phyloP scores from a whole-genome alignment of 169 alveolate genomes.

The Plasmodium gallinaceum region DNA sequence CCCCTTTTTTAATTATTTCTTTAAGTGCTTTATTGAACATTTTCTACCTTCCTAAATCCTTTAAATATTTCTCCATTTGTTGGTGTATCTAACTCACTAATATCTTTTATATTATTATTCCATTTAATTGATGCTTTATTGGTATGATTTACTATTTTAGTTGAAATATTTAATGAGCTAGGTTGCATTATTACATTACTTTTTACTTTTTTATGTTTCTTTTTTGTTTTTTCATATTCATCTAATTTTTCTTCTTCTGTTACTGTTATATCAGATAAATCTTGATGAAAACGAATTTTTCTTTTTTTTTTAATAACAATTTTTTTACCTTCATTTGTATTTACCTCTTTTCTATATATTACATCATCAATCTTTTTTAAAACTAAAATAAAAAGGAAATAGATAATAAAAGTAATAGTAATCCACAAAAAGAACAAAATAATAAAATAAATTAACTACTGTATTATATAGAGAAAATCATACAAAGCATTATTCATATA shows the following conservation, averaged over 20 bases:
- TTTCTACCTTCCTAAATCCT: slow-evolving; percentile 66
- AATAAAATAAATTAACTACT: neutral
- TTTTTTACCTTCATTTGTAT: slow-evolving; percentile 69
- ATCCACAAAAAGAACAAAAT: neutral
- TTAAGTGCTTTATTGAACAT: slow-evolving; percentile 5
- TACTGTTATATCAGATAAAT: slow-evolving; percentile 67
- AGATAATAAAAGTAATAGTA: neutral
- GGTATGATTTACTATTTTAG: slow-evolving; percentile 34
- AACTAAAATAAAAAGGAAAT: slow-evolving; percentile 7
- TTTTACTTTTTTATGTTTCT: slow-evolving; percentile 55
- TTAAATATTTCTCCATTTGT: slow-evolving; percentile 69
- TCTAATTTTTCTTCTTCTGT: slow-evolving; percentile 73
- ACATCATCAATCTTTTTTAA: slow-evolving; percentile 72
- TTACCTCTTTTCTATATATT: slow-evolving; percentile 68
- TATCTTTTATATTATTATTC: slow-evolving; percentile 71
- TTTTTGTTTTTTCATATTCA: slow-evolving; percentile 70
- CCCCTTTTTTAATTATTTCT: no score
- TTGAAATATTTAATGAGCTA: neutral
- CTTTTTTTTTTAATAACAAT: slow-evolving; percentile 72
- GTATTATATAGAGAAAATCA: neutral
- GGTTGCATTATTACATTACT: slow-evolving; percentile 22
- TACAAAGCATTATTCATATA: neutral
- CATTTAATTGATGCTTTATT: slow-evolving; percentile 74
- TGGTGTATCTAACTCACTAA: slow-evolving; percentile 74
- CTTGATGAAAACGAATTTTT: slow-evolving; percentile 73